Evolutionary conservation across 1,284 basidiomycete species (phyloP), one percentile per base, ranked within the genome.

Genomic region (Sparassis latifolia): DNA sequence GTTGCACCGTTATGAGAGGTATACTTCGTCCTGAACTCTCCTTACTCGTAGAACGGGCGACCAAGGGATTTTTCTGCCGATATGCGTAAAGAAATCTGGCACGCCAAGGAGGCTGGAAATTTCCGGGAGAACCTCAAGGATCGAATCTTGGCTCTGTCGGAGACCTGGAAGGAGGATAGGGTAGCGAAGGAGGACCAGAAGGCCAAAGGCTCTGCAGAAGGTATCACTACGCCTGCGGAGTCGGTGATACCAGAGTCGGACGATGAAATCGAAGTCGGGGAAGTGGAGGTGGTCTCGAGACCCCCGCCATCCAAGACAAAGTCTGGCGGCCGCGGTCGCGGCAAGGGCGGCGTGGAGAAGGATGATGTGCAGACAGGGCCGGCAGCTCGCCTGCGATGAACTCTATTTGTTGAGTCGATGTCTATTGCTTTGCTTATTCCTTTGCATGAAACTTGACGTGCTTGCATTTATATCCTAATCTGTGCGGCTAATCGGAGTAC

Each of bases 1-100:
- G 69, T 61, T 44, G 7, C 48, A 1, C 20, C 20, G 5, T 44
- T 28, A 33, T 41, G 20, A 28, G 33, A 5, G 12, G 9, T 32
- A 12, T 27, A 51, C 28, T 9, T 45, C n/a, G 28, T 42, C n/a
- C 27, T 38, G 47, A 38, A 46, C 30, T 48, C 47, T 48, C 33
- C 42, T 48, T 31, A n/a, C 51, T 39, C 45, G 48, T 49, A 72
- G 70, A 61, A 60, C 37, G 69, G 60, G 49, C 20, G 20, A 20
- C 55, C 61, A 32, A 63, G 57, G 49, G 56, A 62, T 37, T 58
- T 60, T 41, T n/a, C 33, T 3, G 12, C 30, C 2, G 45, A 58
- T n/a, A 66, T 75, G 29, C 69, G 76, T 42, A 66, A 66, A 56
- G 49, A 58, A 45, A 58, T 68, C 51, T 87, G 85, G 86, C 67